Evolutionary conservation across 176 grass and related monocot species (phyloP).

Genomic region (Chloris gayana): DNA sequence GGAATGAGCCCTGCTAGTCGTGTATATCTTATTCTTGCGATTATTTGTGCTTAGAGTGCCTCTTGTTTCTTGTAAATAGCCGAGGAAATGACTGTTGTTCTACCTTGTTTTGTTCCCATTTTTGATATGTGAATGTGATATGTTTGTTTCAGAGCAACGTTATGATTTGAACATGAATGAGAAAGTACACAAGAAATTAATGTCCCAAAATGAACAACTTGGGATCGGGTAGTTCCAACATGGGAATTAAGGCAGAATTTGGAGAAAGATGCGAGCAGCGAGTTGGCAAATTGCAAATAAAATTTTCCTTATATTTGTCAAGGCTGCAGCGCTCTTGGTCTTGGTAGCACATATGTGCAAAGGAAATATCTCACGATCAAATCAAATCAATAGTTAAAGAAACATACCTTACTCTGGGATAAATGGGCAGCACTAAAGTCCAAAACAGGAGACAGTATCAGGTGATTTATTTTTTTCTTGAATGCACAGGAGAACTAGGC

Average conservation of each 20-base stretch:
- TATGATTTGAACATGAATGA: conserved; percentile 9
- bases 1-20: conserved; percentile 17
- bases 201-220: neutral
- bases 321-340: neutral
- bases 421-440: neutral
- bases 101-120: conserved; percentile 33
- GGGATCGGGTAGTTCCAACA: neutral
- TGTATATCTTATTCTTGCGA: conserved; percentile 65
- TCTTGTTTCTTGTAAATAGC: conserved; percentile 68
- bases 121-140: conserved; percentile 38
- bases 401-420: neutral
- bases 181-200: neutral
- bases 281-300: neutral
- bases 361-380: neutral
- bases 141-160: conserved; percentile 12
- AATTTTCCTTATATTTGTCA: neutral
- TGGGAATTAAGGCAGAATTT: neutral
- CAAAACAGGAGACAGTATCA: neutral
- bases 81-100: conserved; percentile 34
- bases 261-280: neutral
- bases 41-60: conserved; percentile 48
- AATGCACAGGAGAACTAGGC: too few species aligned
- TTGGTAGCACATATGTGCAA: neutral
- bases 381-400: neutral
- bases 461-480: too few species aligned